Evolutionary conservation across 225 moss, liverwort and hornwort species (phyloP).

Genomic region (Antitrichia curtipendula): DNA sequence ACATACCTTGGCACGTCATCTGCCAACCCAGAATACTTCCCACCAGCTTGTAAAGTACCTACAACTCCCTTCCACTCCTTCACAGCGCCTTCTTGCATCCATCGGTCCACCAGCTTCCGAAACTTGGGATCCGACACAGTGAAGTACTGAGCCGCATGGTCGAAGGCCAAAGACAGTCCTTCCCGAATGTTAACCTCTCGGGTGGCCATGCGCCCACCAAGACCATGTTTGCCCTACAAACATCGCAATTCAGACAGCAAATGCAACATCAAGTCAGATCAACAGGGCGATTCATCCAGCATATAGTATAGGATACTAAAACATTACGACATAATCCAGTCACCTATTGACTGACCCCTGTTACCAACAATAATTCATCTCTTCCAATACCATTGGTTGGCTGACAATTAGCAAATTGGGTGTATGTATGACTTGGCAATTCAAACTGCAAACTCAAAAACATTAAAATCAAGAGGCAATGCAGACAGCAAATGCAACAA

Average conservation of each 20-base stretch:
- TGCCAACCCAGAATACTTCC: slow-evolving; percentile 56
- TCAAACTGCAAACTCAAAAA: background rate
- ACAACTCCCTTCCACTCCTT: slow-evolving; percentile 78
- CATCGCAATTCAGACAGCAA: background rate
- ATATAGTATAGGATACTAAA: background rate
- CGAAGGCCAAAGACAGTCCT: slow-evolving; percentile 54
- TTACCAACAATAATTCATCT: background rate
- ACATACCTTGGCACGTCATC: slow-evolving; percentile 54
- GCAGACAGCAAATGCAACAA: background rate
- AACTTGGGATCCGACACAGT: slow-evolving; percentile 80
- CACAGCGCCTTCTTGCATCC: slow-evolving; percentile 67
- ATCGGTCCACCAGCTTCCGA: slow-evolving; percentile 63
- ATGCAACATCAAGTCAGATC: background rate
- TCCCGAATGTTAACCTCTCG: slow-evolving; percentile 41
- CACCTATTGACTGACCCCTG: background rate
- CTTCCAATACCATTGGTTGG: background rate
- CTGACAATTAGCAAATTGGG: background rate
- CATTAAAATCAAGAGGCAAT: background rate
- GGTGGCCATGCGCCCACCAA: slow-evolving; percentile 95
- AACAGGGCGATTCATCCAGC: background rate
- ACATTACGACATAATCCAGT: background rate
- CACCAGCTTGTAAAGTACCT: slow-evolving; percentile 67
- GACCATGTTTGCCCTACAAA: slow-evolving; percentile 75
- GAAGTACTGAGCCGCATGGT: slow-evolving; percentile 97
- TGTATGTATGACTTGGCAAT: background rate